Conservation (phyloP, 164 flowering plant species). For the Hamamelis virginiana region DNA sequence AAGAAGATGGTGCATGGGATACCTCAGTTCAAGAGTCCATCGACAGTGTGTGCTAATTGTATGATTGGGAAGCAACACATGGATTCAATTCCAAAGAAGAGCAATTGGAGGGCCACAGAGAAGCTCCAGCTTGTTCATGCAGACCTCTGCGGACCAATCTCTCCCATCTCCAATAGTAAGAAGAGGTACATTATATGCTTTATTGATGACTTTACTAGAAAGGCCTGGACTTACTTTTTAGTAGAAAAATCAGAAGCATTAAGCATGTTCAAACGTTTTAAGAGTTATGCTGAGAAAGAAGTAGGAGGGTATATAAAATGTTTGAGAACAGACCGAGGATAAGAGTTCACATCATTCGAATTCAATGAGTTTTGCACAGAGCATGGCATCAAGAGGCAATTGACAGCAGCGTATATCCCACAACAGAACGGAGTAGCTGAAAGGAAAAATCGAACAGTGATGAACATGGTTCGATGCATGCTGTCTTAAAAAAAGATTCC, state of each 20-base stretch:
- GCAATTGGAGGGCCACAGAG: slow-evolving; percentile 8
- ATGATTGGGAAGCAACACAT: slow-evolving; percentile 22
- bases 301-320: too few species aligned
- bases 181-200: slow-evolving; percentile 17
- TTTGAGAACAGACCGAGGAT: slow-evolving; percentile 7
- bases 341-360: slow-evolving; percentile 9
- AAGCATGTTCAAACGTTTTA: slow-evolving; percentile 14
- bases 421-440: slow-evolving; percentile 13
- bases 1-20: slow-evolving; percentile 18
- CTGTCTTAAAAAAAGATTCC: neutral
- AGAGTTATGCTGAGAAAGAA: slow-evolving; percentile 14
- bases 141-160: slow-evolving; percentile 19
- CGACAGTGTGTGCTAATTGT: slow-evolving; percentile 10
- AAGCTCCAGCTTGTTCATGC: slow-evolving; percentile 12
- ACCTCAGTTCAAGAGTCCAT: neutral
- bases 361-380: slow-evolving; percentile 7
- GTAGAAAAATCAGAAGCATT: slow-evolving; percentile 9
- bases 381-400: slow-evolving; percentile 5
- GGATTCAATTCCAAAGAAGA: slow-evolving; percentile 13
- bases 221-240: slow-evolving; percentile 16
- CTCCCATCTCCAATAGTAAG: slow-evolving; percentile 11
- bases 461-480: slow-evolving; percentile 15
- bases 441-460: slow-evolving; percentile 9
- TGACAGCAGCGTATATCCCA: slow-evolving; percentile 8
- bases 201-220: slow-evolving; percentile 19